These are phyloP conservation scores for Parathielavia hyrcaniae DNA, from an alignment of 495 filamentous ascomycete species.

Conservation along the genomic window DNA sequence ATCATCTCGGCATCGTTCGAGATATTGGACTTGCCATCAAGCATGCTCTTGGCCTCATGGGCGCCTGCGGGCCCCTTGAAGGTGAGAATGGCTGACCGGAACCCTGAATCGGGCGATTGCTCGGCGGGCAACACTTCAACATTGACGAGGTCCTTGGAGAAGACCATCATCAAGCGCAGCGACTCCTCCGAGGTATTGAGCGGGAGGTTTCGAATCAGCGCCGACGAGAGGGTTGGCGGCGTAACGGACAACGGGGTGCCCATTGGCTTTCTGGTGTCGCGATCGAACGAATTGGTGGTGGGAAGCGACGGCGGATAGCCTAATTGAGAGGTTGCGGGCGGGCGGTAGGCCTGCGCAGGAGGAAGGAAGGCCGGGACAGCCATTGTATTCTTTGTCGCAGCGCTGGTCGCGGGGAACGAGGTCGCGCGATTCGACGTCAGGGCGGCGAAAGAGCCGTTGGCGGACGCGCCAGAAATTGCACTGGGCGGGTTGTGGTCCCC, in stretches of 20 bases:
- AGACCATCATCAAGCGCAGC: constrained; percentile 75
- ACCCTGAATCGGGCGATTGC: constrained; percentile 62
- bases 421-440: constrained; percentile 37
- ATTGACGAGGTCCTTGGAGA: constrained; percentile 73
- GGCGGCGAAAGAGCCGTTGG: constrained; percentile 28
- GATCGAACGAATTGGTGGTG: constrained; percentile 33
- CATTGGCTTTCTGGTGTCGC: constrained; percentile 45
- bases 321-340: constrained; percentile 26
- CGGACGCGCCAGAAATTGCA: constrained; percentile 33
- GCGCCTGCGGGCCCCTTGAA: constrained; percentile 68
- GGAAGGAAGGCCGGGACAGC: constrained; percentile 35
- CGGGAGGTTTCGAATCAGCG: constrained; percentile 70
- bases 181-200: constrained; percentile 64
- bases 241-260: constrained; percentile 48
- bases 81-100: constrained; percentile 64
- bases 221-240: constrained; percentile 31
- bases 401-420: constrained; percentile 31
- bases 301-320: constrained; percentile 40
- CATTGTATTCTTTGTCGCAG: constrained; percentile 37
- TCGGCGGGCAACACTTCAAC: constrained; percentile 64
- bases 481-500: constrained; percentile 34
- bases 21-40: constrained; percentile 74
- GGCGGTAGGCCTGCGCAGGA: constrained; percentile 33
- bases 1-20: constrained; percentile 70
- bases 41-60: constrained; percentile 65